Percentiles rank a stretch among this genome's conserved stretches.
Evolutionary conservation across 306 rosid species (phyloP).

Genomic region (Calophaca sinica): DNA sequence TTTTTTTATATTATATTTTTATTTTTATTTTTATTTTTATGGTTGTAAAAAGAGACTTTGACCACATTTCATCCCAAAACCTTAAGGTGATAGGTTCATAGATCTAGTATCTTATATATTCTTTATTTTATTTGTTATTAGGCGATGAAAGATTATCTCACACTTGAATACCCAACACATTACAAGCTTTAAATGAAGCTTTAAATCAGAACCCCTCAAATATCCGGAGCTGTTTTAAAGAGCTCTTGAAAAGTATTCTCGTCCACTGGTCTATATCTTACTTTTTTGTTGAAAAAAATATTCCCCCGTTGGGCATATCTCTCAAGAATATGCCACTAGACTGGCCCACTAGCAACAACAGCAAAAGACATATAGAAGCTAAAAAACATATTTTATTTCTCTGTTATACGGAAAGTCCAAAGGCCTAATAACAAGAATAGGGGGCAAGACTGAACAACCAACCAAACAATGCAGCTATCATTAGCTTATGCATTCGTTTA

Average conservation of each 20-base stretch:
- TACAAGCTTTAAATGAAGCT: too few species aligned
- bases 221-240: slow-evolving; percentile 16
- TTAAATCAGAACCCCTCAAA: too few species aligned
- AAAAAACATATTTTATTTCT: neutral
- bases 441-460: slow-evolving; percentile 13
- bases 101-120: too few species aligned
- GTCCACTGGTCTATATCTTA: neutral
- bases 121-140: too few species aligned
- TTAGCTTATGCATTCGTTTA: neutral
- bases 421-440: neutral
- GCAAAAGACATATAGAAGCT: neutral
- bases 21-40: too few species aligned
- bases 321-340: slow-evolving; percentile 33
- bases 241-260: neutral
- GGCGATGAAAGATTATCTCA: too few species aligned
- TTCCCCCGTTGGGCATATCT: slow-evolving; percentile 17
- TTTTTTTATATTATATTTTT: too few species aligned
- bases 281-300: slow-evolving; percentile 4
- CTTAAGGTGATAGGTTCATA: too few species aligned
- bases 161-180: too few species aligned
- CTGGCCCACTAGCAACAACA: slow-evolving; percentile 14
- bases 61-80: too few species aligned
- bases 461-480: neutral
- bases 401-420: neutral
- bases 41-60: too few species aligned